Evolutionary conservation across 345 rosid genomes (phyloP).

Genomic region (Sisymbrium altissimum): DNA sequence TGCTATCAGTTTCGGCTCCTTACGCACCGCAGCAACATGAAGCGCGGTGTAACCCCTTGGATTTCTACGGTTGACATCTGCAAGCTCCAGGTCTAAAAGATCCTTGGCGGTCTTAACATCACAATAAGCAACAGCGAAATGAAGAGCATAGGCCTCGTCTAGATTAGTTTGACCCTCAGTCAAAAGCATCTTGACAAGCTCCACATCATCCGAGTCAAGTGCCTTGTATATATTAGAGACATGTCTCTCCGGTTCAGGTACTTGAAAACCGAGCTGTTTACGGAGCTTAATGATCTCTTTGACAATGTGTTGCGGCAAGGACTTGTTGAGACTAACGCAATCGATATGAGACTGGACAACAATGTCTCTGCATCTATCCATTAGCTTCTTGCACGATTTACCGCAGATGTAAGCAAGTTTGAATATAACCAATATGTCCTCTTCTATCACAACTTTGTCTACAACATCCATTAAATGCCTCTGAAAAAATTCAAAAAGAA

Average conservation of each 20-base stretch:
- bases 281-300: conserved; percentile 48
- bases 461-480: conserved; percentile 54
- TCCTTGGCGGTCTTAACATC: conserved; percentile 66
- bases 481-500: conserved; percentile 41
- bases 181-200: conserved; percentile 61
- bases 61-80: conserved; percentile 64
- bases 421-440: conserved; percentile 57
- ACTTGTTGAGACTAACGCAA: conserved; percentile 56
- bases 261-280: conserved; percentile 34
- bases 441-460: conserved; percentile 58
- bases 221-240: conserved; percentile 66
- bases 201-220: conserved; percentile 74
- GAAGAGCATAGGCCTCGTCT: conserved; percentile 73
- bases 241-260: conserved; percentile 45
- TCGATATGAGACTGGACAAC: conserved; percentile 59
- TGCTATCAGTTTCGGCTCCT: conserved; percentile 62
- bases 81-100: conserved; percentile 58
- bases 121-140: conserved; percentile 81
- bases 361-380: conserved; percentile 44
- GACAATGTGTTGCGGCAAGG: conserved; percentile 49
- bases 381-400: conserved; percentile 46
- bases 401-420: conserved; percentile 56
- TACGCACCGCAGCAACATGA: conserved; percentile 77
- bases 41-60: conserved; percentile 71
- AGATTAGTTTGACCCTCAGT: conserved; percentile 58